Conservation (phyloP, 805 yeast species). For the Yarrowia hollandica region DNA sequence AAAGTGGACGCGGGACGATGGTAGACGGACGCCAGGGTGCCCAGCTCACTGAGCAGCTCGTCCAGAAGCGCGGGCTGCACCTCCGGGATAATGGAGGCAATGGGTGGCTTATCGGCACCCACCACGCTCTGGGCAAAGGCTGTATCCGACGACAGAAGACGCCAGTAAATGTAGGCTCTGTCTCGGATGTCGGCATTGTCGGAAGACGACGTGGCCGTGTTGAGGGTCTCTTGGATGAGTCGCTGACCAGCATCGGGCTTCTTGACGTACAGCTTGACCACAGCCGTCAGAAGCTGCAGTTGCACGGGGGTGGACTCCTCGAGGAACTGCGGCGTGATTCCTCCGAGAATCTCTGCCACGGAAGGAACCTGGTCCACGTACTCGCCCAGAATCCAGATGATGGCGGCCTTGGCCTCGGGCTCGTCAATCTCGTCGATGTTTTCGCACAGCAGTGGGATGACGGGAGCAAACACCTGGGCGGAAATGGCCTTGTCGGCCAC, state of each 20-base stretch:
- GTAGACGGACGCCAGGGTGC: slow-evolving; percentile 85
- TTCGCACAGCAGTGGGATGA: slow-evolving; percentile 47
- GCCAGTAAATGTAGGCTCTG: slow-evolving; percentile 85
- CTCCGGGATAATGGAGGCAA: slow-evolving; percentile 68
- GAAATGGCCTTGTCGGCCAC: slow-evolving; percentile 55
- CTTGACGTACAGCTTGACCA: slow-evolving; percentile 68
- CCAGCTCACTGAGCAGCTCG: slow-evolving; percentile 69
- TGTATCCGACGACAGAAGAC: slow-evolving; percentile 76
- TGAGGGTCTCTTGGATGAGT: slow-evolving; percentile 77
- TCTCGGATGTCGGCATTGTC: slow-evolving; percentile 87
- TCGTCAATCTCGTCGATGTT: slow-evolving; percentile 61
- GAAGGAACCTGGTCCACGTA: slow-evolving; percentile 53
- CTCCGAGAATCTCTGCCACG: slow-evolving; percentile 44
- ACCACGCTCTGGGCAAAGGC: slow-evolving; percentile 67
- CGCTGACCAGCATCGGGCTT: slow-evolving; percentile 57
- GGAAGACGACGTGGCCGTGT: slow-evolving; percentile 69
- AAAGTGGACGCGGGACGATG: slow-evolving; percentile 77
- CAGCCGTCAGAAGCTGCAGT: slow-evolving; percentile 70
- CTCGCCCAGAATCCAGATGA: slow-evolving; percentile 84
- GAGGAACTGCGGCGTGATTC: slow-evolving; percentile 50
- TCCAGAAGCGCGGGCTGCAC: slow-evolving; percentile 69
- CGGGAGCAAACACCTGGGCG: slow-evolving; percentile 54
- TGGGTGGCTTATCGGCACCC: slow-evolving; percentile 63
- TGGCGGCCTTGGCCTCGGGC: slow-evolving; percentile 73
- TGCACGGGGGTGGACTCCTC: slow-evolving; percentile 80